Conservation (phyloP, 2,329 filamentous ascomycete species). For the Coleophoma cylindrospora region DNA sequence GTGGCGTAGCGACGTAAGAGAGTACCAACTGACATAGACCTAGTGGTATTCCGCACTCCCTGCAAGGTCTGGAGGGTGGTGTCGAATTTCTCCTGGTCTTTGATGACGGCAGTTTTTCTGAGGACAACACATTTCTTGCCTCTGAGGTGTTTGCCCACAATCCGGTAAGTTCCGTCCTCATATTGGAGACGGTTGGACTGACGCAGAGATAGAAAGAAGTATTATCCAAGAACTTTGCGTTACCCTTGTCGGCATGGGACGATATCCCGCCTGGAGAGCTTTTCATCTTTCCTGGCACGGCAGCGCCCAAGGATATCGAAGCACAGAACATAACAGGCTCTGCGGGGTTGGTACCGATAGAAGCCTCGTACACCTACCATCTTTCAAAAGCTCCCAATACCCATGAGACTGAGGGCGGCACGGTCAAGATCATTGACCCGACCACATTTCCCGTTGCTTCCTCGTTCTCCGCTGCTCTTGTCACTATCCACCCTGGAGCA, state of each 20-base stretch:
- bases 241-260: constrained; percentile 41
- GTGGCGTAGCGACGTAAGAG: neutral
- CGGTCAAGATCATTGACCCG: constrained; percentile 72
- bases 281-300: constrained; percentile 49
- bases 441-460: constrained; percentile 69
- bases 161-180: constrained; percentile 11
- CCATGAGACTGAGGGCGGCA: constrained; percentile 59
- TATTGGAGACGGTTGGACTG: constrained; percentile 4
- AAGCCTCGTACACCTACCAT: constrained; percentile 42
- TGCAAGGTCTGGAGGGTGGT: constrained; percentile 67
- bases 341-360: constrained; percentile 34
- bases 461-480: constrained; percentile 67
- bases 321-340: constrained; percentile 42
- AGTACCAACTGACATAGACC: neutral
- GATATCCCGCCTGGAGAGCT: constrained; percentile 41
- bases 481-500: constrained; percentile 56
- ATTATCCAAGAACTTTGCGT: constrained; percentile 48
- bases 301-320: constrained; percentile 37
- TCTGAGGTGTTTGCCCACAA: constrained; percentile 50
- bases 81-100: constrained; percentile 61
- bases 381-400: constrained; percentile 40
- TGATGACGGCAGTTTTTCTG: constrained; percentile 53
- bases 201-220: constrained; percentile 33
- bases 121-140: constrained; percentile 66
- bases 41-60: constrained; percentile 69